Conservation (phyloP, 2,329 filamentous ascomycete genomes). For the Phialophora chinensis region DNA sequence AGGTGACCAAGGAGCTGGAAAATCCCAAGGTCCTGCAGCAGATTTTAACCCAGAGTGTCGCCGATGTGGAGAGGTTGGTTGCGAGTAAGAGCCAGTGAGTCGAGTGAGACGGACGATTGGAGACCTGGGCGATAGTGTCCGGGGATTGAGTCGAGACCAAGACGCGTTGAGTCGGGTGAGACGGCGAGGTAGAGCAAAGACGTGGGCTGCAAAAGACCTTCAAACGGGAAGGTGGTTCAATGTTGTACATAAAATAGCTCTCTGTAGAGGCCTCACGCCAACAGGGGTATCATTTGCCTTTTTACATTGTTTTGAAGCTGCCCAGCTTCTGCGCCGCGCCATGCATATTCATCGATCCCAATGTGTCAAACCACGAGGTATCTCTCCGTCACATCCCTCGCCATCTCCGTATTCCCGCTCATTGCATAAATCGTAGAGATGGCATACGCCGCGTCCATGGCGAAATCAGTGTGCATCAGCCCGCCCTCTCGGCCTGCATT, state of each 20-base stretch:
- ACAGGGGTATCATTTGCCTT: constrained; percentile 38
- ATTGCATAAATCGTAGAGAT: constrained; percentile 71
- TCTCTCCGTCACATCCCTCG: constrained; percentile 64
- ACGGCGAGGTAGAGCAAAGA: not conserved
- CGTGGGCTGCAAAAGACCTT: not conserved
- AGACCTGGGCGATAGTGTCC: not conserved
- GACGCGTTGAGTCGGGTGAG: not conserved
- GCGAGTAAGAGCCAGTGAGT: constrained; percentile 33
- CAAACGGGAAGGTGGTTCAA: constrained; percentile 9
- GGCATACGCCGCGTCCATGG: constrained; percentile 75
- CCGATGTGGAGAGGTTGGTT: constrained; percentile 78
- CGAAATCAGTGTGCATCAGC: constrained; percentile 61
- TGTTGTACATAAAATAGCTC: constrained; percentile 34
- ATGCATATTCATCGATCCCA: not conserved
- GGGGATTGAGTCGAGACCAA: not conserved
- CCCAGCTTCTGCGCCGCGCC: not conserved
- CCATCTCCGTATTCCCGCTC: constrained; percentile 66
- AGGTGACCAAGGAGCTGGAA: constrained; percentile 98
- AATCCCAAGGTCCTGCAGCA: constrained; percentile 97
- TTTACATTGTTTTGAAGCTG: not conserved
- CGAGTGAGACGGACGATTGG: not conserved
- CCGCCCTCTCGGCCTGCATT: constrained; percentile 18
- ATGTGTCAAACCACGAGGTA: constrained; percentile 59
- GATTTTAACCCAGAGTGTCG: constrained; percentile 94
- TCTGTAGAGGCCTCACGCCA: constrained; percentile 15